Percentiles rank a stretch among this genome's conserved stretches.
These are phyloP conservation scores for Penicillium argentinense DNA, from an alignment of 495 filamentous ascomycete species.

Conservation along the genomic window DNA sequence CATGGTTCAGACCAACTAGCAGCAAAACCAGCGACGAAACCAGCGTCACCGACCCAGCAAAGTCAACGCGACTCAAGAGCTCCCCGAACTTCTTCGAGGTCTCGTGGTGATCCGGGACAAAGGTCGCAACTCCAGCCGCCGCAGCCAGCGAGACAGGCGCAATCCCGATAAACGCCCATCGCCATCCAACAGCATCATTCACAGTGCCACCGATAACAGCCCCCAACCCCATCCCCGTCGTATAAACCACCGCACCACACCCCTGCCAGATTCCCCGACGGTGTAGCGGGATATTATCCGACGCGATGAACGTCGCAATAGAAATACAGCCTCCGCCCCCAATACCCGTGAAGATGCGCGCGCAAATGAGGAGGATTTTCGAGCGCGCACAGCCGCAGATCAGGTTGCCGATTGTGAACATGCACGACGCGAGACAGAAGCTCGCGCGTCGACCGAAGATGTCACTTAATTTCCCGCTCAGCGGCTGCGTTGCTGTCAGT, in stretches of 20 bases:
- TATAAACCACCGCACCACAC: slow-evolving; percentile 8
- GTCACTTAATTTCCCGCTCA: slow-evolving; percentile 20
- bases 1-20: slow-evolving; percentile 13
- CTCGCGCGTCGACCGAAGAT: slow-evolving; percentile 17
- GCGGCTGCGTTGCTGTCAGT: slow-evolving; percentile 16
- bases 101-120: slow-evolving; percentile 3
- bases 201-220: slow-evolving; percentile 13
- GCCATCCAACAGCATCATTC: slow-evolving; percentile 14
- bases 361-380: slow-evolving; percentile 5
- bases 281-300: slow-evolving; percentile 14
- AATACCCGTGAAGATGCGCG: slow-evolving; percentile 13
- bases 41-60: slow-evolving; percentile 11
- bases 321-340: slow-evolving; percentile 19
- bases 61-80: slow-evolving; percentile 13
- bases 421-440: slow-evolving; percentile 6
- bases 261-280: slow-evolving; percentile 17
- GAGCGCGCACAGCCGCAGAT: slow-evolving; percentile 11
- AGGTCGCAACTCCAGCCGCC: slow-evolving; percentile 7
- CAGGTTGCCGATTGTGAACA: slow-evolving; percentile 18
- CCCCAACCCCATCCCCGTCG: slow-evolving; percentile 13
- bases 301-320: slow-evolving; percentile 16
- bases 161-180: slow-evolving; percentile 18
- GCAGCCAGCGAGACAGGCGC: slow-evolving; percentile 13
- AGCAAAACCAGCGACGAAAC: slow-evolving; percentile 11
- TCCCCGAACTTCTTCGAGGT: neutral